Evolutionary conservation across 148 eudicot species (phyloP).

Genomic region (Rhododendron simsii): DNA sequence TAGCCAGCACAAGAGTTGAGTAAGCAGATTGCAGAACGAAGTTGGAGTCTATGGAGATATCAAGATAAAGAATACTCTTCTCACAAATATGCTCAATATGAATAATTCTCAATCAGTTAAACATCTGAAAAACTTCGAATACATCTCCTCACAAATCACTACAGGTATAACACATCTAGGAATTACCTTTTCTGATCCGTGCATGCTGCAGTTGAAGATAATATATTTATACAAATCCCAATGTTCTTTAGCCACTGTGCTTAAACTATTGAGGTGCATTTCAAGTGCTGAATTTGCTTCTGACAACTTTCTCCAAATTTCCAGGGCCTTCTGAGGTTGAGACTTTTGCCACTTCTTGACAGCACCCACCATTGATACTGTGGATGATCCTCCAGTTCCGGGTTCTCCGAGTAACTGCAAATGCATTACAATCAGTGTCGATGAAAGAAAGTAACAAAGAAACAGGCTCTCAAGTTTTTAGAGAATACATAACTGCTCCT

Average conservation of each 20-base stretch:
- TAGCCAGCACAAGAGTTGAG: not conserved
- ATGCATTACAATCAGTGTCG: not conserved
- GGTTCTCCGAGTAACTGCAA: slow-evolving; percentile 93
- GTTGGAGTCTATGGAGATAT: not conserved
- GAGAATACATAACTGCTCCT: not conserved
- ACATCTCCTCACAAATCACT: not conserved
- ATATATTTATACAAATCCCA: slow-evolving; percentile 50
- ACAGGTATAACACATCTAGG: not conserved
- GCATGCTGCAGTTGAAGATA: slow-evolving; percentile 57
- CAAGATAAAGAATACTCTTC: not conserved
- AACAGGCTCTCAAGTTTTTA: not conserved
- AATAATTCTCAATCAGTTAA: not conserved
- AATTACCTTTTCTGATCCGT: slow-evolving; percentile 65
- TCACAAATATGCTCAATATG: not conserved
- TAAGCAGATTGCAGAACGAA: not conserved
- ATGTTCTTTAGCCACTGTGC: slow-evolving; percentile 51
- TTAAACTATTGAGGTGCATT: slow-evolving; percentile 42
- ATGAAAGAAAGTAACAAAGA: not conserved
- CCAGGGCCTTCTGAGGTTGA: slow-evolving; percentile 68
- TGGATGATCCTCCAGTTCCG: slow-evolving; percentile 96
- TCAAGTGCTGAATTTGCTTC: slow-evolving; percentile 72
- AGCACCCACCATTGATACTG: slow-evolving; percentile 98
- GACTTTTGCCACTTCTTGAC: slow-evolving; percentile 96
- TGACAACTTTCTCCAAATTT: slow-evolving; percentile 69
- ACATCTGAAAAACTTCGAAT: not conserved